Evolutionary conservation across 768 basidiomycete species (phyloP).

Genomic region (Kwoniella dejecticola): DNA sequence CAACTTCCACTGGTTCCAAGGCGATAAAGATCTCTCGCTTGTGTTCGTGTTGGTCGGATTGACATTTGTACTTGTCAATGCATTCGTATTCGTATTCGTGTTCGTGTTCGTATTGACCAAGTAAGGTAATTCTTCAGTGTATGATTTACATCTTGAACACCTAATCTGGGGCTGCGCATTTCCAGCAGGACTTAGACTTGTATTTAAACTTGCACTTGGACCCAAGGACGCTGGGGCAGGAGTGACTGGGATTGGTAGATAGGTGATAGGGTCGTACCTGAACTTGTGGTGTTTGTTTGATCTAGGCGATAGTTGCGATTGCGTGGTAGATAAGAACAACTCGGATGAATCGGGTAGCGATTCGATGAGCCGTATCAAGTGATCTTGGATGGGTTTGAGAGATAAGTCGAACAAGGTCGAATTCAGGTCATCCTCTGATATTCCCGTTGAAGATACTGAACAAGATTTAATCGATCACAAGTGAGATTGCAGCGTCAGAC

Average conservation of each 20-base stretch:
- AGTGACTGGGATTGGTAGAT: slow-evolving; percentile 17
- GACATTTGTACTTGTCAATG: not conserved
- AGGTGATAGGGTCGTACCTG: slow-evolving; percentile 31
- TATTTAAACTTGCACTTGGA: not conserved
- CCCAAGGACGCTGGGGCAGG: too few relatives aligned
- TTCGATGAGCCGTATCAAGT: slow-evolving; percentile 2
- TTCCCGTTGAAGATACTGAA: too few relatives aligned
- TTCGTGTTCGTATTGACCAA: not conserved
- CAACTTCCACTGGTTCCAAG: slow-evolving; percentile 31
- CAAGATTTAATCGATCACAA: too few relatives aligned
- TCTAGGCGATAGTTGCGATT: not conserved
- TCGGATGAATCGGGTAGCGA: slow-evolving; percentile 30
- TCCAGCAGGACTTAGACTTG: too few relatives aligned
- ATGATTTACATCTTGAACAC: slow-evolving; percentile 19
- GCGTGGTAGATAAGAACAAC: slow-evolving; percentile 23
- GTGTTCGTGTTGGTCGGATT: too few relatives aligned
- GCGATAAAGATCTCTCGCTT: not conserved
- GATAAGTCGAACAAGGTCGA: not conserved
- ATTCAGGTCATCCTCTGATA: too few relatives aligned
- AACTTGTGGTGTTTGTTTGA: not conserved
- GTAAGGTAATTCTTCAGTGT: not conserved
- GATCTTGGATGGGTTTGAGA: not conserved
- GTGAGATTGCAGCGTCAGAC: too few relatives aligned
- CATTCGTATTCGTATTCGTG: not conserved
- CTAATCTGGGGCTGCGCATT: too few relatives aligned